These are phyloP conservation scores for Hymenoscyphus salicellus DNA, from an alignment of 2,329 filamentous ascomycete species.

Conservation along the genomic window DNA sequence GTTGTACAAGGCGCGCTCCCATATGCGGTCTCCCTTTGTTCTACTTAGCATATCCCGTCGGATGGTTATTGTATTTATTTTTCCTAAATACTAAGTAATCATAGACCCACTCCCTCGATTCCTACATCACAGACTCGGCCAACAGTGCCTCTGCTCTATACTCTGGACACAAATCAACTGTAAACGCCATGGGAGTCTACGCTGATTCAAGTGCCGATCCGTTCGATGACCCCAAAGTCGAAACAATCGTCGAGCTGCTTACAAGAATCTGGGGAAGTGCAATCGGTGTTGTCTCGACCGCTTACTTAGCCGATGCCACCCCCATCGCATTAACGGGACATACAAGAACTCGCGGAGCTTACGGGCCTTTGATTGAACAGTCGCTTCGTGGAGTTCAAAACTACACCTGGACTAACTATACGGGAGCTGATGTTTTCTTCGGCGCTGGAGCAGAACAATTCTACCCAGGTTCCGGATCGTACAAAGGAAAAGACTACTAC, in stretches of 20 bases:
- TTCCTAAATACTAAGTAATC: slow-evolving; percentile 7
- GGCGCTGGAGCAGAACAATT: slow-evolving; percentile 83
- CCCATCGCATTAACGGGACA: slow-evolving; percentile 73
- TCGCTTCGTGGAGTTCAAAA: slow-evolving; percentile 73
- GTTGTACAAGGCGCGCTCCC: no score
- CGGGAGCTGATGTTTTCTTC: slow-evolving; percentile 76
- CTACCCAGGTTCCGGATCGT: slow-evolving; percentile 61
- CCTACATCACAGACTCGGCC: slow-evolving; percentile 82
- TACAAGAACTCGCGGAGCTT: slow-evolving; percentile 66
- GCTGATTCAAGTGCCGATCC: slow-evolving; percentile 69
- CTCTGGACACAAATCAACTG: slow-evolving; percentile 77
- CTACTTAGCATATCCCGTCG: no score
- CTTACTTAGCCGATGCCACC: slow-evolving; percentile 77
- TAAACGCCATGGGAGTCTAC: slow-evolving; percentile 77
- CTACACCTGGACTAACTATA: slow-evolving; percentile 75
- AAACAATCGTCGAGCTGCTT: slow-evolving; percentile 78
- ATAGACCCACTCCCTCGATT: slow-evolving; percentile 75
- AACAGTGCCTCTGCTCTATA: slow-evolving; percentile 82
- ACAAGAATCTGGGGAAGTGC: slow-evolving; percentile 62
- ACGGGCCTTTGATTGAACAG: slow-evolving; percentile 71
- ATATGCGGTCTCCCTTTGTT: no score
- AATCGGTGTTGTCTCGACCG: slow-evolving; percentile 70
- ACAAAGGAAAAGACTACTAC: slow-evolving; percentile 74
- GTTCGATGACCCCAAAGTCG: slow-evolving; percentile 83
- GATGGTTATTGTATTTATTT: not conserved